These are phyloP conservation scores for Ordospora pajunii DNA, from an alignment of 371 early-diverging fungal species.

Conservation along the genomic window DNA sequence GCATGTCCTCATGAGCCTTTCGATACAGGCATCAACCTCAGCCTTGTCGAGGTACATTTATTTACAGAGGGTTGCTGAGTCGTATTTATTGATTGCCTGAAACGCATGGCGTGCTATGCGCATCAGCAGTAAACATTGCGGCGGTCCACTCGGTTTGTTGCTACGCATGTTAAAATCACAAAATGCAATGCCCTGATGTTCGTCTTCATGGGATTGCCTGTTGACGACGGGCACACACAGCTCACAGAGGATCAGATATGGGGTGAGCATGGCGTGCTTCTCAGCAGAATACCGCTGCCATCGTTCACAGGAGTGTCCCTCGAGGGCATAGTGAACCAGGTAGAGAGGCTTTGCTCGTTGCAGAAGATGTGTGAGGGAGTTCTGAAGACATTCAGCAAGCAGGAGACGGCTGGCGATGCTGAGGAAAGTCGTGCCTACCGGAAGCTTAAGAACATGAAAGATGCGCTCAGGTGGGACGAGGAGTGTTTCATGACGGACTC, in stretches of 20 bases:
- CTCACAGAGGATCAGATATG: not conserved
- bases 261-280: not conserved
- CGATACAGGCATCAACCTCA: not conserved
- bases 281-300: not conserved
- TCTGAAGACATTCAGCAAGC: not conserved
- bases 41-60: not conserved
- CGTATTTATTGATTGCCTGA: not conserved
- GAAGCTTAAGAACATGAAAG: too few relatives aligned
- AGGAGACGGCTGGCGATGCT: not conserved
- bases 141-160: not conserved
- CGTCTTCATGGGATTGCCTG: not conserved
- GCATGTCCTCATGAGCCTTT: not conserved
- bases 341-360: not conserved
- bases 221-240: not conserved
- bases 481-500: not conserved
- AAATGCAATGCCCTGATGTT: conserved; percentile 8
- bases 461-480: not conserved
- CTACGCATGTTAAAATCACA: not conserved
- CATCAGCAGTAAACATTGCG: not conserved
- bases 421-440: too few relatives aligned
- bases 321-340: conserved; percentile 3
- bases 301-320: conserved; percentile 5
- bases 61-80: not conserved
- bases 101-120: not conserved
- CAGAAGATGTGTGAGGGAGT: not conserved